Evolutionary conservation across 768 basidiomycete species (phyloP).

Genomic region (Chalciporus sphaerocephalus): DNA sequence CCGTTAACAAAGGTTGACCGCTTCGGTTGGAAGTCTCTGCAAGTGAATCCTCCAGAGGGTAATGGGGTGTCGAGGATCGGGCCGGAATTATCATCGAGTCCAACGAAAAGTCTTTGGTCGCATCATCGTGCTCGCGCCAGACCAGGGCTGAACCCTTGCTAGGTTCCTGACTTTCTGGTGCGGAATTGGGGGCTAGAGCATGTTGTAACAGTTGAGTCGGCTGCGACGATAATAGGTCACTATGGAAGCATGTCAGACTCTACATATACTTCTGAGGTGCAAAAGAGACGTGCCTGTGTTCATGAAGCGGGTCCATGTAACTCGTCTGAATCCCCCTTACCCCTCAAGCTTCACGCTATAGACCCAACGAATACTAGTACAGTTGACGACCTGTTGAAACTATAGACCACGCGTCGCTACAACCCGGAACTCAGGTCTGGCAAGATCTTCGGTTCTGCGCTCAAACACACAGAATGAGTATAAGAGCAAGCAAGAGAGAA

Average conservation of each 20-base stretch:
- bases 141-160: conserved; percentile 5
- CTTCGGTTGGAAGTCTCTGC: conserved; percentile 4
- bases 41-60: conserved; percentile 39
- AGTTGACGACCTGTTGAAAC: neutral
- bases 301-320: conserved; percentile 35
- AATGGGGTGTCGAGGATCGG: conserved; percentile 38
- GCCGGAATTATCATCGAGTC: conserved; percentile 39
- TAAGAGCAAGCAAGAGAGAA: neutral
- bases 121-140: conserved; percentile 19
- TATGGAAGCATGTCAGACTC: conserved; percentile 22
- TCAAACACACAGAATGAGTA: neutral
- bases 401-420: neutral
- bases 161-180: conserved; percentile 16
- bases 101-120: conserved; percentile 36
- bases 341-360: conserved; percentile 7
- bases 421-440: conserved; percentile 4
- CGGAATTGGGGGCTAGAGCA: conserved; percentile 31
- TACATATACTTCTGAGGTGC: conserved; percentile 6
- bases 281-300: conserved; percentile 35
- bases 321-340: neutral
- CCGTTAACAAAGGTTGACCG: conserved; percentile 19
- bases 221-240: conserved; percentile 48
- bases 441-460: neutral
- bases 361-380: too few relatives aligned
- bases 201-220: conserved; percentile 50